Conservation (phyloP, 2,329 filamentous ascomycete species). For the Fusarium phyllophilum region DNA sequence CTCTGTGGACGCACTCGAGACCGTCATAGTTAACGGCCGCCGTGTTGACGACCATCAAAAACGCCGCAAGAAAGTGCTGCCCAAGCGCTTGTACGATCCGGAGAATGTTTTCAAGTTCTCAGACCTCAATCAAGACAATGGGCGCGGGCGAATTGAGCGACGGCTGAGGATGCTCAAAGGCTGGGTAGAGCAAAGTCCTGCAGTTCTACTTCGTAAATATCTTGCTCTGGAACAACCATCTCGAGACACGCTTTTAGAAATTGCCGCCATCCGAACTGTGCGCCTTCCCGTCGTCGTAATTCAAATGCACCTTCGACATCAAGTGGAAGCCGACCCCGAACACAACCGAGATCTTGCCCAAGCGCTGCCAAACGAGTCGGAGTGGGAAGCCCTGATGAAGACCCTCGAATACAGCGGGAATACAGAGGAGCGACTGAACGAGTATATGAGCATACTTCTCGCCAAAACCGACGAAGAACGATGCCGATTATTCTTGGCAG, state of each 20-base stretch:
- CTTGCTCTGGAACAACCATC: conserved; percentile 13
- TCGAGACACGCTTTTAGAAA: conserved; percentile 22
- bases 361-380: conserved; percentile 39
- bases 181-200: conserved; percentile 40
- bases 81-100: background rate
- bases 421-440: conserved; percentile 33
- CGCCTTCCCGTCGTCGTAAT: conserved; percentile 47
- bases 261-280: conserved; percentile 41
- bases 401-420: conserved; percentile 36
- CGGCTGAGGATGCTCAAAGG: conserved; percentile 32
- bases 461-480: conserved; percentile 46
- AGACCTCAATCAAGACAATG: background rate
- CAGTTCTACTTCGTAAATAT: conserved; percentile 40
- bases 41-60: conserved; percentile 1
- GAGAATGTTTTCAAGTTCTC: background rate
- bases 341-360: conserved; percentile 29
- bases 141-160: conserved; percentile 29
- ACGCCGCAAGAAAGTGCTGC: background rate
- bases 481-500: conserved; percentile 46
- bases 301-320: conserved; percentile 46
- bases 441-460: conserved; percentile 46
- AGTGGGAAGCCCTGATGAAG: conserved; percentile 40
- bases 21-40: conserved; percentile 8
- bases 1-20: conserved; percentile 12
- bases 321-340: conserved; percentile 24